Evolutionary conservation across 2,329 filamentous ascomycete genomes (phyloP).

Genomic region (Talaromyces sp.): DNA sequence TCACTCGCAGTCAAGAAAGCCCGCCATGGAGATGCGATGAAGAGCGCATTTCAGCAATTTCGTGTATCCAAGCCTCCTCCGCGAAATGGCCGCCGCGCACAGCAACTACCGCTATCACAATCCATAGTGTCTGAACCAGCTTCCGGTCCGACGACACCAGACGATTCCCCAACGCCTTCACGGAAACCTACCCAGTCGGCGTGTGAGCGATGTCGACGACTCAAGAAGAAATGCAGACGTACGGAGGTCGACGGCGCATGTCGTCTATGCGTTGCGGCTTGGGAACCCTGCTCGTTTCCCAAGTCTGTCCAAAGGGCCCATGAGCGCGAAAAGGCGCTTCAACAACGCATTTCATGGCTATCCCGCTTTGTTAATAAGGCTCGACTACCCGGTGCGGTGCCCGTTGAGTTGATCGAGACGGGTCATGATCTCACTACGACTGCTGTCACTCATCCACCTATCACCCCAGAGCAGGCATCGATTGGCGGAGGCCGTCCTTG

Average conservation of each 20-base stretch:
- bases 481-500: background rate
- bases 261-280: conserved; percentile 40
- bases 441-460: background rate
- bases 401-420: conserved; percentile 38
- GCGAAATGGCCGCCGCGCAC: conserved; percentile 1
- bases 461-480: background rate
- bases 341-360: conserved; percentile 44
- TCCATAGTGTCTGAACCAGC: background rate
- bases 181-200: conserved; percentile 24
- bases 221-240: conserved; percentile 49
- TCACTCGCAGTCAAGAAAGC: background rate
- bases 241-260: conserved; percentile 34
- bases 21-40: conserved; percentile 13
- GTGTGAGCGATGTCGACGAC: conserved; percentile 45
- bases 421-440: conserved; percentile 21
- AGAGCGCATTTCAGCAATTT: conserved; percentile 19
- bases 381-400: conserved; percentile 24
- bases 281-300: conserved; percentile 39
- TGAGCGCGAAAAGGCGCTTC: conserved; percentile 33
- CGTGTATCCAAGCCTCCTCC: conserved; percentile 10
- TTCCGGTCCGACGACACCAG: background rate
- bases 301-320: conserved; percentile 33
- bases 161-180: background rate
- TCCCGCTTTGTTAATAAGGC: conserved; percentile 37
- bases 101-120: background rate